Evolutionary conservation across 2,329 filamentous ascomycete genomes (phyloP).

Genomic region (Trichoderma endophyticum): DNA sequence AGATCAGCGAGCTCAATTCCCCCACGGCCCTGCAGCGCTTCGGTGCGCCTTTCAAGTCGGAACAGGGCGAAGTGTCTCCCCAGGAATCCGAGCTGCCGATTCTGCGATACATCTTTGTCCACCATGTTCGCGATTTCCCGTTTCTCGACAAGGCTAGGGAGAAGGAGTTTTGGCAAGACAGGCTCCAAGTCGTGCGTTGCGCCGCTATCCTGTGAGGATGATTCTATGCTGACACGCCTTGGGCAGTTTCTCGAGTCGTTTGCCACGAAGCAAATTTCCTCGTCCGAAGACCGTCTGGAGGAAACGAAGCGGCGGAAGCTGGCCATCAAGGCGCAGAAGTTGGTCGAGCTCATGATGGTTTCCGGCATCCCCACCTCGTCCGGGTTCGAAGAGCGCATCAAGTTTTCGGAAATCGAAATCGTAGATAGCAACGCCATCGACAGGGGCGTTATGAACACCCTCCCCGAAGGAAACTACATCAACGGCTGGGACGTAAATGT

Average conservation of each 20-base stretch:
- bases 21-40: slow-evolving; percentile 93
- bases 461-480: slow-evolving; percentile 87
- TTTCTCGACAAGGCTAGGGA: slow-evolving; percentile 95
- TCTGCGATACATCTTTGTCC: slow-evolving; percentile 93
- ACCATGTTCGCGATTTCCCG: slow-evolving; percentile 96
- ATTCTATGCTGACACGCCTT: background rate
- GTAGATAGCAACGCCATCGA: slow-evolving; percentile 92
- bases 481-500: slow-evolving; percentile 98
- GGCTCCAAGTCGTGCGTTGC: slow-evolving; percentile 78
- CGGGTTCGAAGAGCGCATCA: slow-evolving; percentile 94
- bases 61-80: slow-evolving; percentile 87
- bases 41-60: slow-evolving; percentile 90
- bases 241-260: slow-evolving; percentile 90
- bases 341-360: slow-evolving; percentile 99
- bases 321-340: slow-evolving; percentile 87
- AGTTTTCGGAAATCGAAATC: slow-evolving; percentile 95
- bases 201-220: background rate
- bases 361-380: slow-evolving; percentile 93
- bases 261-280: slow-evolving; percentile 94
- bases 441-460: slow-evolving; percentile 77
- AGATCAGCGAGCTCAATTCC: slow-evolving; percentile 90
- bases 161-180: slow-evolving; percentile 99
- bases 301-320: slow-evolving; percentile 94
- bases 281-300: slow-evolving; percentile 91
- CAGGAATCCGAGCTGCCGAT: slow-evolving; percentile 92